A percentile compares a stretch with the other conserved stretches of the same genome.
Evolutionary conservation across 768 basidiomycete genomes (phyloP).

Genomic region (Leucocoprinus leucothites): DNA sequence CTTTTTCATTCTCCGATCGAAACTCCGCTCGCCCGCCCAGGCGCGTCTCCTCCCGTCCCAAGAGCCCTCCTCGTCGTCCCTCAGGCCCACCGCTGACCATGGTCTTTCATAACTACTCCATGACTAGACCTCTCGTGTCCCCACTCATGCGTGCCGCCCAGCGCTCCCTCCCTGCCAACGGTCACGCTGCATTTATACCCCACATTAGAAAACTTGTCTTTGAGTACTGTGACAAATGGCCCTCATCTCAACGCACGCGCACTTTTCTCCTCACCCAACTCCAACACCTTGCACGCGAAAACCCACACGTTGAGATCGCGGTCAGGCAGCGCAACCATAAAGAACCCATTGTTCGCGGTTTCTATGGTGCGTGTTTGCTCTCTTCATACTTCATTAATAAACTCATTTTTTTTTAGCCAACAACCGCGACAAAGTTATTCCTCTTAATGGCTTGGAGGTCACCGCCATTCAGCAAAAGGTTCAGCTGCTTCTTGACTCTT

Average conservation of each 20-base stretch:
- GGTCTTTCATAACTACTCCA: too few species aligned
- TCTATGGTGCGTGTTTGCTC: constrained; percentile 59
- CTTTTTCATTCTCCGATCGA: constrained; percentile 15
- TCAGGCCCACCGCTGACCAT: too few species aligned
- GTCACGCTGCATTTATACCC: constrained; percentile 70
- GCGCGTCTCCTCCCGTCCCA: constrained; percentile 20
- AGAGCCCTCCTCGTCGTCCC: constrained; percentile 9
- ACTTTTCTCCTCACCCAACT: constrained; percentile 64
- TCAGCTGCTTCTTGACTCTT: constrained; percentile 80
- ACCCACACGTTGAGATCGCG: constrained; percentile 85
- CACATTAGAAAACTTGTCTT: constrained; percentile 84
- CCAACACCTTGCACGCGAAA: constrained; percentile 58
- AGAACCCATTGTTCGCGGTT: constrained; percentile 80
- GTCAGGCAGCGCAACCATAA: constrained; percentile 70
- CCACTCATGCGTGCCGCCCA: constrained; percentile 33
- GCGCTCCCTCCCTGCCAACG: constrained; percentile 66
- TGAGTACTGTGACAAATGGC: constrained; percentile 84
- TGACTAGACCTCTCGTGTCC: constrained; percentile 9
- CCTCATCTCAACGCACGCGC: constrained; percentile 71
- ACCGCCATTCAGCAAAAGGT: constrained; percentile 76
- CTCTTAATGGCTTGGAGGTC: constrained; percentile 72
- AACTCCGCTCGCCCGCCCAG: constrained; percentile 8
- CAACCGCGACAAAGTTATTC: constrained; percentile 84
- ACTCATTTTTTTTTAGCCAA: constrained; percentile 56
- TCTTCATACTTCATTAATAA: constrained; percentile 13